Base-by-base conservation (phyloP, 176 grass and related monocot species). In the Themeda triandra region DNA sequence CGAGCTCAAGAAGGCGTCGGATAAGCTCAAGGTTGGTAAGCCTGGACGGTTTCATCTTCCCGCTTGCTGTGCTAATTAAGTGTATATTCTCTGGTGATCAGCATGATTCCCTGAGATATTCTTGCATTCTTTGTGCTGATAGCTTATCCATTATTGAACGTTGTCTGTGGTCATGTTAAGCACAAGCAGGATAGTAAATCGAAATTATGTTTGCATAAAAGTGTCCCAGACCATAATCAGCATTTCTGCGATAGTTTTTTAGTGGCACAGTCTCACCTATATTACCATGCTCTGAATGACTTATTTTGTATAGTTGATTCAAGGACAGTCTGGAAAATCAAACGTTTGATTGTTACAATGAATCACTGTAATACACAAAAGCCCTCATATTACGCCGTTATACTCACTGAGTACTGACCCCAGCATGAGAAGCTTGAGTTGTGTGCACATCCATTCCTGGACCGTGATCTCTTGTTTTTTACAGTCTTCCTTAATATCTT, bases 1-100 rank as follows among this genome's bases (percentile, higher is more conserved):
- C 68, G 96, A 98, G 66, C 93, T 98, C 83, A 98, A 95, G 91
- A 98, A 94, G 84, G 93, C 93, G 0, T 98, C 96, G 28, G 88
- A 94, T 53, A 96, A 87, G 23, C 91, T 98, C 54, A 98, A 98
- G 91, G 96, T 98, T 35, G 6, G 7, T 30, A 25, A 18, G n/a
- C 14, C n/a, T 27, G 2, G 23, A 4, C 8, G 3, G n/a, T 75
- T 30, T 15, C 60, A 29, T 25, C 13, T 15, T 58, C 63, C 6
- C 33, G 46, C 2, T 11, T 83, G 31, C 1, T 78, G 24, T 49
- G 17, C 15, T 23, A 21, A n/a, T n/a, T n/a, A n/a, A n/a, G 17
- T 29, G 48, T 36, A 11, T 49, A 28, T 24, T 27, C 28, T n/a
- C 25, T 65, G 6, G 63, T 54, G 32, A 40, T 46, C 8, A 25